Evolutionary conservation across 352 stramenopile genomes (phyloP).

Genomic region (Pythium aristosporum): DNA sequence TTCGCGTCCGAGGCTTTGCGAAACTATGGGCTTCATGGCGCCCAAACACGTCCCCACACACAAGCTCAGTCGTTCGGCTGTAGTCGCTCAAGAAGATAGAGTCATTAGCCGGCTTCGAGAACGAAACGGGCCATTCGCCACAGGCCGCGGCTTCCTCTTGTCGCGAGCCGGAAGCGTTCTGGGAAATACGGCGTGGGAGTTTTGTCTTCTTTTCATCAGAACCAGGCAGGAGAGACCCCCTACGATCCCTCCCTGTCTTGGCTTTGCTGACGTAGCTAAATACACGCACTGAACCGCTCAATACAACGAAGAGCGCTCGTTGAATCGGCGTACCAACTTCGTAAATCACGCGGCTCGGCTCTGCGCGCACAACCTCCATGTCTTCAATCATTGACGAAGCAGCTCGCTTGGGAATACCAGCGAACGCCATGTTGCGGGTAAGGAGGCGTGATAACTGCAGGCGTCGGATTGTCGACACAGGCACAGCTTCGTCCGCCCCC

Average conservation of each 20-base stretch:
- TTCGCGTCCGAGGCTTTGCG: background rate
- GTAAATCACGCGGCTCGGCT: slow-evolving; percentile 22
- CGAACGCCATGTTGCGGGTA: background rate
- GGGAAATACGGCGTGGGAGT: slow-evolving; percentile 19
- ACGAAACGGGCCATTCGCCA: slow-evolving; percentile 7
- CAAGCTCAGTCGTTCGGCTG: slow-evolving; percentile 27
- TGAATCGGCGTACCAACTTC: slow-evolving; percentile 15
- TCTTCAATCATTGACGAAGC: slow-evolving; percentile 17
- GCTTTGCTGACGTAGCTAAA: slow-evolving; percentile 24
- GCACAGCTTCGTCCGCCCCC: background rate
- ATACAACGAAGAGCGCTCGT: slow-evolving; percentile 17
- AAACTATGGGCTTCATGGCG: slow-evolving; percentile 9
- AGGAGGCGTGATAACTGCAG: slow-evolving; percentile 13
- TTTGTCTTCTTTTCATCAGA: slow-evolving; percentile 27
- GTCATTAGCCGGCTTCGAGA: slow-evolving; percentile 33
- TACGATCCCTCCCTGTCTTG: slow-evolving; percentile 11
- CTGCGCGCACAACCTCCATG: slow-evolving; percentile 18
- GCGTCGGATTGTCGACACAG: slow-evolving; percentile 10
- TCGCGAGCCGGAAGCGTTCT: slow-evolving; percentile 8
- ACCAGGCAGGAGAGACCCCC: slow-evolving; percentile 3
- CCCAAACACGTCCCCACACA: slow-evolving; percentile 28
- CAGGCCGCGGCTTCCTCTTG: background rate
- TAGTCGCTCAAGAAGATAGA: slow-evolving; percentile 38
- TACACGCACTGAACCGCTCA: slow-evolving; percentile 19
- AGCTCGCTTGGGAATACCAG: slow-evolving; percentile 15